A percentile compares a stretch with the other conserved stretches of the same genome.
Evolutionary conservation across 495 filamentous ascomycete genomes (phyloP).

Genomic region (Penicillium lagena): DNA sequence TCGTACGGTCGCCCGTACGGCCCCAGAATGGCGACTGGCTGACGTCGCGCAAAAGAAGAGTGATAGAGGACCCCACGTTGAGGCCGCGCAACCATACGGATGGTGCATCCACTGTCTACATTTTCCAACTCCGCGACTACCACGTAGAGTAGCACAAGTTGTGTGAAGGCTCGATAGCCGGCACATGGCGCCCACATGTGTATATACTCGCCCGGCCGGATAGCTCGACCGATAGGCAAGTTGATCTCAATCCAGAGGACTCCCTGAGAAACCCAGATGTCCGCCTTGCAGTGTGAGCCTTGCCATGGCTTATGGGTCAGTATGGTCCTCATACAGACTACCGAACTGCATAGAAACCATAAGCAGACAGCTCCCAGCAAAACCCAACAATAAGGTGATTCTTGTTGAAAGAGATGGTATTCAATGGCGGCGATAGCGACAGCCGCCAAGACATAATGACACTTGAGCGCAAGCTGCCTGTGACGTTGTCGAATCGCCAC

Average conservation of each 20-base stretch:
- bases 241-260: conserved; percentile 5
- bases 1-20: not conserved
- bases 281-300: not conserved
- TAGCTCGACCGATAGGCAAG: not conserved
- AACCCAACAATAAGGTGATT: conserved; percentile 1
- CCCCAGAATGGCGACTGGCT: not conserved
- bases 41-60: no score
- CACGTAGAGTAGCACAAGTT: conserved; percentile 4
- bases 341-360: not conserved
- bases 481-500: conserved; percentile 1
- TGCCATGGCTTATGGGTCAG: conserved; percentile 1
- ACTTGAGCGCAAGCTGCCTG: not conserved
- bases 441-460: not conserved
- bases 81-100: not conserved
- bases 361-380: conserved; percentile 1
- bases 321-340: conserved; percentile 1
- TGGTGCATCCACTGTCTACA: no score
- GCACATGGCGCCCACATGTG: conserved; percentile 4
- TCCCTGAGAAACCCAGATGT: not conserved
- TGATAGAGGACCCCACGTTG: no score
- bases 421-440: not conserved
- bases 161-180: not conserved
- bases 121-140: not conserved
- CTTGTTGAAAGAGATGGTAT: conserved; percentile 1
- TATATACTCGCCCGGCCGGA: conserved; percentile 4